Evolutionary conservation across 1,284 basidiomycete species (phyloP).

Genomic region (Schizophyllum amplum): DNA sequence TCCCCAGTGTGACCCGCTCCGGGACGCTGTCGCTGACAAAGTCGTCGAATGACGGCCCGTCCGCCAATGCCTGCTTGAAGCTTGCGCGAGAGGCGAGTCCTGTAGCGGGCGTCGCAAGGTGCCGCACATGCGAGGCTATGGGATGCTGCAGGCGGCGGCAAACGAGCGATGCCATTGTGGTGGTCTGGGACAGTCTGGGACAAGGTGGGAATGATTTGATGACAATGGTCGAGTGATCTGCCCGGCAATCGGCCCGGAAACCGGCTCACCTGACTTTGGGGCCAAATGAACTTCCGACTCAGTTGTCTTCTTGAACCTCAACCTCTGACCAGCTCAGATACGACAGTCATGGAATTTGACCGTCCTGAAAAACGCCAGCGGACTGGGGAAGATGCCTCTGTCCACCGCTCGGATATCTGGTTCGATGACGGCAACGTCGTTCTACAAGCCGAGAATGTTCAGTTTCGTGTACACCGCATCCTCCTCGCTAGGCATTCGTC

Average conservation of each 20-base stretch:
- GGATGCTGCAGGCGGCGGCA: neutral
- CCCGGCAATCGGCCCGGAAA: too few species aligned
- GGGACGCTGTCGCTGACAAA: constrained; percentile 64
- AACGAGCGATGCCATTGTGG: neutral
- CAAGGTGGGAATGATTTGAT: neutral
- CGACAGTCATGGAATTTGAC: neutral
- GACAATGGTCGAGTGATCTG: neutral
- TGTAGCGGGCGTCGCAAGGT: constrained; percentile 46
- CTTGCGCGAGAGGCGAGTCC: constrained; percentile 28
- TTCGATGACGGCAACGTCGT: constrained; percentile 15
- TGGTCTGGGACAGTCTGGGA: neutral
- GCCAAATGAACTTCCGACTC: too few species aligned
- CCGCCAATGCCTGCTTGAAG: constrained; percentile 56
- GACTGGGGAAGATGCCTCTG: neutral
- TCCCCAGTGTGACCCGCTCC: constrained; percentile 72
- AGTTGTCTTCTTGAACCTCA: too few species aligned
- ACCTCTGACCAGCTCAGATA: too few species aligned
- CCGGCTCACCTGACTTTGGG: too few species aligned
- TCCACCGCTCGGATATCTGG: neutral
- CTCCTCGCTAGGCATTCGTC: constrained; percentile 13
- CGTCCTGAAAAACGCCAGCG: neutral
- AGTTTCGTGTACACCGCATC: constrained; percentile 12
- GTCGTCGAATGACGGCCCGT: constrained; percentile 78
- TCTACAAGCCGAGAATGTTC: constrained; percentile 7
- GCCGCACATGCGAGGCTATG: constrained; percentile 24